phyloP scores from a whole-genome alignment of 2,329 filamentous ascomycete genomes.

The Trichoderma endophyticum region DNA sequence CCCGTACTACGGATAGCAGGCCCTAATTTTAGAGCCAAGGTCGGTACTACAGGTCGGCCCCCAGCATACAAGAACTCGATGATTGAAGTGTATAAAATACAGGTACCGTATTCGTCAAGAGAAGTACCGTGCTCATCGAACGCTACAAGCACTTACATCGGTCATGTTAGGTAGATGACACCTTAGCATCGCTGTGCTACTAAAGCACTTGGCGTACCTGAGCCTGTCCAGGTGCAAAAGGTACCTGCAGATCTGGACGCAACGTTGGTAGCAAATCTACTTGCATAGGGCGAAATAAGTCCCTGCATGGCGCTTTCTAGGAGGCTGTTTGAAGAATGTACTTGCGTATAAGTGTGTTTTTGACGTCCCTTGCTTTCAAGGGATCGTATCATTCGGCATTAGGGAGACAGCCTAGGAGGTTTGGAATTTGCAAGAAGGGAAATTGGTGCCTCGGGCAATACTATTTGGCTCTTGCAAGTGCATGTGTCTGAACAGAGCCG shows the following conservation, averaged over 20 bases:
- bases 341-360: not conserved
- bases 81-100: not conserved
- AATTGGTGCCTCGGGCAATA: not conserved
- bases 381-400: not conserved
- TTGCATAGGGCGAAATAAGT: not conserved
- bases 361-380: not conserved
- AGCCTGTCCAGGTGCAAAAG: not conserved
- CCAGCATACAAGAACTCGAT: not conserved
- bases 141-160: not conserved
- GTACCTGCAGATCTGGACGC: not conserved
- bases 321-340: not conserved
- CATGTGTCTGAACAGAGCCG: not conserved
- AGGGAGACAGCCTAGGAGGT: not conserved
- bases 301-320: not conserved
- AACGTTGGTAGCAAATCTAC: not conserved
- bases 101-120: not conserved
- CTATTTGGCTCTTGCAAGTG: not conserved
- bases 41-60: not conserved
- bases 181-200: not conserved
- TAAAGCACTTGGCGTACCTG: not conserved
- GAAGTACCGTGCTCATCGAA: not conserved
- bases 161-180: not conserved
- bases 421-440: not conserved
- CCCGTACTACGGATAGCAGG: not conserved
- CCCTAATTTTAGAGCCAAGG: not conserved